These are phyloP conservation scores for Arachnopeziza araneosa DNA, from an alignment of 2,329 filamentous ascomycete species.

Conservation along the genomic window DNA sequence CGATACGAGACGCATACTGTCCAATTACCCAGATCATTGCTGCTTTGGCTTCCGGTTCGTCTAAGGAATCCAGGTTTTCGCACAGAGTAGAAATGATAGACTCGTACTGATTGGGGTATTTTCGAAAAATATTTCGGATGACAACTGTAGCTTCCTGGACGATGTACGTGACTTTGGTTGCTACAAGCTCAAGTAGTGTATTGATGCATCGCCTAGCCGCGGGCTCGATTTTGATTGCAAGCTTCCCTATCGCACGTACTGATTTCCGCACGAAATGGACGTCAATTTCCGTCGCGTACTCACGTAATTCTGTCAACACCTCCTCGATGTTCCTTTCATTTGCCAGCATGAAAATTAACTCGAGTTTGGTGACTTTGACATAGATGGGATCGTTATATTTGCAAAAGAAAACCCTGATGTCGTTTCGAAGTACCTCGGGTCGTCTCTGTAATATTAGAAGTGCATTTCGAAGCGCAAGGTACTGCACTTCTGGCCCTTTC, in stretches of 20 bases:
- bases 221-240: slow-evolving; percentile 98
- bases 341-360: slow-evolving; percentile 98
- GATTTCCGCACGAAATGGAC: slow-evolving; percentile 98
- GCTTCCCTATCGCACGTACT: slow-evolving; percentile 92
- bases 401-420: slow-evolving; percentile 98
- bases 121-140: slow-evolving; percentile 97
- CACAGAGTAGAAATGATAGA: slow-evolving; percentile 94
- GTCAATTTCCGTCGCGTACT: slow-evolving; percentile 97
- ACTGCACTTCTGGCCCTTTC: slow-evolving; percentile 98
- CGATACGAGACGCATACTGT: slow-evolving; percentile 94
- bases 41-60: slow-evolving; percentile 96
- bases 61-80: slow-evolving; percentile 91
- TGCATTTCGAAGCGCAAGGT: slow-evolving; percentile 88
- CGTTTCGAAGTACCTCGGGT: slow-evolving; percentile 89
- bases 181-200: slow-evolving; percentile 83
- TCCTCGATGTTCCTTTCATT: slow-evolving; percentile 94
- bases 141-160: slow-evolving; percentile 98
- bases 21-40: slow-evolving; percentile 99
- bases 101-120: slow-evolving; percentile 98
- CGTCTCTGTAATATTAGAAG: slow-evolving; percentile 87
- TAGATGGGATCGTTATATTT: slow-evolving; percentile 99
- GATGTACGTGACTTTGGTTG: slow-evolving; percentile 98
- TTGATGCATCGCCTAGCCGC: slow-evolving; percentile 89
- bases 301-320: slow-evolving; percentile 85
- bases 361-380: slow-evolving; percentile 97